Conservation (phyloP, 208 protist genomes). For the Trypanosoma vivax region DNA sequence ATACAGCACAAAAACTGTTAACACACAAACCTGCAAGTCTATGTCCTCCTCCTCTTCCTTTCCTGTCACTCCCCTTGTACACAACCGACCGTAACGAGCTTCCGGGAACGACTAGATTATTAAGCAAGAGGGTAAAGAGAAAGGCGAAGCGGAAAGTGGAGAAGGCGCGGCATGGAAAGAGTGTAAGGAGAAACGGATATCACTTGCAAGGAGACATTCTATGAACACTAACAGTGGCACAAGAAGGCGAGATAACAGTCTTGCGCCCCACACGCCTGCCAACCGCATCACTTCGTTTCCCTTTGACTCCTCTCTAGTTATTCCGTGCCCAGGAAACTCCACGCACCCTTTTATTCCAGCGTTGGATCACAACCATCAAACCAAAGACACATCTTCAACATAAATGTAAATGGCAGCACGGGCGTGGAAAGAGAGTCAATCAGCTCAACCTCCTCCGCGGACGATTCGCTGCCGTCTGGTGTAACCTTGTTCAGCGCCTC, state of each 20-base stretch:
- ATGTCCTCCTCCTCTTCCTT: not conserved
- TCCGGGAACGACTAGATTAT: not conserved
- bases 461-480: slow-evolving; percentile 9
- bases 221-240: too few relatives aligned
- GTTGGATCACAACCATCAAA: slow-evolving; percentile 26
- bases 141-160: not conserved
- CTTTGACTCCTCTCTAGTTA: too few relatives aligned
- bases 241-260: too few relatives aligned
- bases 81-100: not conserved
- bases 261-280: too few relatives aligned
- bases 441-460: slow-evolving; percentile 28
- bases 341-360: not conserved
- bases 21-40: too few relatives aligned
- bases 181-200: too few relatives aligned
- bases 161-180: not conserved
- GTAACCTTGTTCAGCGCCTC: slow-evolving; percentile 34
- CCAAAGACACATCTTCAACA: slow-evolving; percentile 87
- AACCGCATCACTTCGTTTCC: too few relatives aligned
- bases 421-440: slow-evolving; percentile 29
- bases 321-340: too few relatives aligned
- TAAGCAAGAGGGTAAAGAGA: not conserved
- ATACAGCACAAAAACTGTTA: too few relatives aligned
- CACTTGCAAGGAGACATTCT: too few relatives aligned
- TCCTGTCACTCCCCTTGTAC: not conserved
- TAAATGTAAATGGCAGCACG: slow-evolving; percentile 86